Percentiles rank a stretch among this genome's conserved stretches.
phyloP scores from a whole-genome alignment of 257 asterid species.

The Catharanthus roseus region DNA sequence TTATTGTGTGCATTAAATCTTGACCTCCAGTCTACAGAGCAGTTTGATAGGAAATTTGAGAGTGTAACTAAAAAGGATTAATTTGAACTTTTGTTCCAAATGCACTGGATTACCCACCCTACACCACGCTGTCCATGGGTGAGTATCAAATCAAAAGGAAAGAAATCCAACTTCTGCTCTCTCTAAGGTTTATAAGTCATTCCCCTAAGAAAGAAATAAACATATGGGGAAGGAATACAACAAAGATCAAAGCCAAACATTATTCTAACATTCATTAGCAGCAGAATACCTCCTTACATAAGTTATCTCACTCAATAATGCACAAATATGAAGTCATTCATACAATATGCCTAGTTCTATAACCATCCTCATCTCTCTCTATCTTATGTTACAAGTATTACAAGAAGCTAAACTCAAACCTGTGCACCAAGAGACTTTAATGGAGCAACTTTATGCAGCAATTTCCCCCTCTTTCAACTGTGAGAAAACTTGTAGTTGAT shows the following conservation, averaged over 20 bases:
- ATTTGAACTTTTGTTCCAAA: no score
- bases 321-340: constrained; percentile 3
- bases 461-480: constrained; percentile 57
- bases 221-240: not conserved
- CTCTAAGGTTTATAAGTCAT: not conserved
- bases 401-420: constrained; percentile 7
- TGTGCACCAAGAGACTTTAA: not conserved
- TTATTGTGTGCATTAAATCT: no score
- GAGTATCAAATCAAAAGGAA: not conserved
- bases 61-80: no score
- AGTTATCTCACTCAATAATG: not conserved
- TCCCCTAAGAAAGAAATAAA: not conserved
- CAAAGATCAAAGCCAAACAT: not conserved
- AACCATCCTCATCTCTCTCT: not conserved
- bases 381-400: not conserved
- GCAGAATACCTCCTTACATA: not conserved
- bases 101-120: no score
- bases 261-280: constrained; percentile 1
- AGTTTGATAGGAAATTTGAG: no score
- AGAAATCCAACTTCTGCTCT: not conserved
- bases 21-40: no score
- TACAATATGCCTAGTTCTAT: not conserved
- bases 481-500: constrained; percentile 38
- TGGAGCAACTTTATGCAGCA: constrained; percentile 26
- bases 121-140: no score